Evolutionary conservation across 73 alveolate genomes (phyloP), one percentile per base, ranked within the genome.

Genomic region (Tetrahymena malaccensis): DNA sequence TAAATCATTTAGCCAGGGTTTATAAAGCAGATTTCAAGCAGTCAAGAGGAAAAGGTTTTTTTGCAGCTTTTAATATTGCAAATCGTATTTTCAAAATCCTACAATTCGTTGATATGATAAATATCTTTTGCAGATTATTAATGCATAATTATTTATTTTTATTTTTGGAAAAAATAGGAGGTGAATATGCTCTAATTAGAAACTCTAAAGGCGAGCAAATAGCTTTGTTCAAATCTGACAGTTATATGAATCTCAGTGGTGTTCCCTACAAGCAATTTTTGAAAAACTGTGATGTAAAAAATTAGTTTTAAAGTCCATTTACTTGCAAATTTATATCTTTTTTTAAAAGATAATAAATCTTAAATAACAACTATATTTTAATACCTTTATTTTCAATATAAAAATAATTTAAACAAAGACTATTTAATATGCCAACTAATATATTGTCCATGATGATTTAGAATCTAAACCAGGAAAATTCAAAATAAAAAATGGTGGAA

Each of bases 401-500:
- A 38, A 94, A 25, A 9, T 84, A 11, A 94, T 94, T 25, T 84
- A 84, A 37, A 94, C 13, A 83, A 84, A 94, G n/a, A 94, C 58
- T 15, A 85, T 94, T n/a, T 35, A 35, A 43, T 55, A 55, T 4
- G 56, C 43, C 7, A 94, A 94, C 27, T 38, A 85, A 31, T 44
- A 85, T n/a, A 38, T 94, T 38, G 96, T 85, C 85, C 96, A 94
- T 94, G 96, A 94, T 94, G 96, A 94, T 33, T 85, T 94, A 43
- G 95, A 85, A 4, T 85, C 56, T n/a, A 35, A 43, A 34, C 96
- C 96, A 85, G 96, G 96, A 84, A 94, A 89, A 85, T 84, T 85
- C 55, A 94, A 94, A 56, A 94, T 94, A 25, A 94, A 94, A 94
- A 37, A 33, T 85, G 96, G 96, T 37, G 96, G 96, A 94, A 94